Percentiles rank a stretch among this genome's conserved stretches.
phyloP scores from a whole-genome alignment of 2,329 filamentous ascomycete genomes.

The Cladophialophora chaetospira region DNA sequence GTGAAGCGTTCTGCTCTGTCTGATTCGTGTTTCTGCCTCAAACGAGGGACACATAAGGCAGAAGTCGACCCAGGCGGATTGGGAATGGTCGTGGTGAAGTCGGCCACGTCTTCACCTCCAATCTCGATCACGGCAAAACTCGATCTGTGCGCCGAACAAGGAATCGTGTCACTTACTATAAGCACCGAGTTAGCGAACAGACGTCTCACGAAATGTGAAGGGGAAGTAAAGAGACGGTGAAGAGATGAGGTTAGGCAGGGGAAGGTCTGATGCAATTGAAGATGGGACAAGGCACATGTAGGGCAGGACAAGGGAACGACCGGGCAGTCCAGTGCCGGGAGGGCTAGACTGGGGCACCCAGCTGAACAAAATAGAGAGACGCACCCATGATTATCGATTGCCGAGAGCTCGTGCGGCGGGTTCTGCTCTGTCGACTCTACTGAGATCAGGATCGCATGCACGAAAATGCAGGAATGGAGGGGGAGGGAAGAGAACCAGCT shows the following conservation, averaged over 20 bases:
- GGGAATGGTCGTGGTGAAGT: slow-evolving; percentile 20
- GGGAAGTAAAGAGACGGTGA: slow-evolving; percentile 24
- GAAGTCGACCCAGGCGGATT: slow-evolving; percentile 26
- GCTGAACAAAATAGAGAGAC: slow-evolving; percentile 29
- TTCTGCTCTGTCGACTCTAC: slow-evolving; percentile 33
- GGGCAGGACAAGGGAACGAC: slow-evolving; percentile 25
- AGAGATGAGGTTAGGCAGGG: slow-evolving; percentile 22
- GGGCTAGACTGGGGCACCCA: slow-evolving; percentile 32
- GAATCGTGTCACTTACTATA: slow-evolving; percentile 30
- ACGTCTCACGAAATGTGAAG: slow-evolving; percentile 10
- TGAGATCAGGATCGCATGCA: slow-evolving; percentile 37
- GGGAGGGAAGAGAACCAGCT: slow-evolving; percentile 31
- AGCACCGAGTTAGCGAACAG: slow-evolving; percentile 22
- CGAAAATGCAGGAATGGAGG: slow-evolving; percentile 34
- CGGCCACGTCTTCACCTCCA: slow-evolving; percentile 11
- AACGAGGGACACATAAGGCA: slow-evolving; percentile 22
- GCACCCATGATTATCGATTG: slow-evolving; percentile 39
- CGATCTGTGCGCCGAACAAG: slow-evolving; percentile 18
- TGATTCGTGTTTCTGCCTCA: slow-evolving; percentile 17
- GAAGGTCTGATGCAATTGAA: slow-evolving; percentile 17
- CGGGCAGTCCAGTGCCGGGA: slow-evolving; percentile 25
- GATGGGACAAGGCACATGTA: slow-evolving; percentile 19
- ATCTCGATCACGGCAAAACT: slow-evolving; percentile 4
- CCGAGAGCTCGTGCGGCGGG: slow-evolving; percentile 34
- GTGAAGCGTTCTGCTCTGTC: slow-evolving; percentile 14